These are phyloP conservation scores for Rhodotorula sp. DNA, from an alignment of 1,284 basidiomycete species.

Conservation along the genomic window DNA sequence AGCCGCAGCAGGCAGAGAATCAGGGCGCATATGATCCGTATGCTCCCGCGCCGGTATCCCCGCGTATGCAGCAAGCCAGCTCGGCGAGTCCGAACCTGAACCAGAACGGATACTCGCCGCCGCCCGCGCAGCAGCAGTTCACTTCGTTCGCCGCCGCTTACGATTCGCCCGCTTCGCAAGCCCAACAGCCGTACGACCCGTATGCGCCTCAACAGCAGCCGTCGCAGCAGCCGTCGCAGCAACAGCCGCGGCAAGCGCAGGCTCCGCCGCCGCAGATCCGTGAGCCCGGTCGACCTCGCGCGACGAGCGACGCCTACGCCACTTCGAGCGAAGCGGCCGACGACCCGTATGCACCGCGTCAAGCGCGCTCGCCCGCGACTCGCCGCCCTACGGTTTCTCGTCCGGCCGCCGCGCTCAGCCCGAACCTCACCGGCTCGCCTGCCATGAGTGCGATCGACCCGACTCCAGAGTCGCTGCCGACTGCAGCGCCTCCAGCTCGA, in stretches of 20 bases:
- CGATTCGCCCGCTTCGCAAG: conserved; percentile 1
- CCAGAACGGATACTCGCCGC: conserved; percentile 17
- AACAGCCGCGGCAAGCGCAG: conserved; percentile 13
- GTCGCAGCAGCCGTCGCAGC: neutral
- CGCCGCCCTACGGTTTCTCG: conserved; percentile 3
- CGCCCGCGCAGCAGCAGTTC: conserved; percentile 23
- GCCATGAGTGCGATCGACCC: neutral
- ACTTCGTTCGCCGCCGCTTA: conserved; percentile 20
- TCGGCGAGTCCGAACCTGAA: conserved; percentile 1
- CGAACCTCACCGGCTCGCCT: neutral
- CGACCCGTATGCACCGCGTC: conserved; percentile 3
- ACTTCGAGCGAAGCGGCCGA: neutral
- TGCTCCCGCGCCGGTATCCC: conserved; percentile 2
- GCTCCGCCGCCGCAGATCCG: neutral
- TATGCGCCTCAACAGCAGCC: conserved; percentile 17
- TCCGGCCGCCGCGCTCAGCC: neutral
- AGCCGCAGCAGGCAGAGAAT: neutral
- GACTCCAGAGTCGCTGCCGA: conserved; percentile 5
- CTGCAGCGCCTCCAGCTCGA: neutral
- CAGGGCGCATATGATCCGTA: conserved; percentile 11
- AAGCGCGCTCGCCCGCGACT: conserved; percentile 7
- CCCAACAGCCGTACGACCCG: conserved; percentile 19
- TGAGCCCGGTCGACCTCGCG: neutral
- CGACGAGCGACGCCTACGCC: conserved; percentile 1
- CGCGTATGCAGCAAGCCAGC: neutral